These are phyloP conservation scores for Chloranthus sessilifolius DNA, from an alignment of 164 flowering plant species.

Conservation along the genomic window DNA sequence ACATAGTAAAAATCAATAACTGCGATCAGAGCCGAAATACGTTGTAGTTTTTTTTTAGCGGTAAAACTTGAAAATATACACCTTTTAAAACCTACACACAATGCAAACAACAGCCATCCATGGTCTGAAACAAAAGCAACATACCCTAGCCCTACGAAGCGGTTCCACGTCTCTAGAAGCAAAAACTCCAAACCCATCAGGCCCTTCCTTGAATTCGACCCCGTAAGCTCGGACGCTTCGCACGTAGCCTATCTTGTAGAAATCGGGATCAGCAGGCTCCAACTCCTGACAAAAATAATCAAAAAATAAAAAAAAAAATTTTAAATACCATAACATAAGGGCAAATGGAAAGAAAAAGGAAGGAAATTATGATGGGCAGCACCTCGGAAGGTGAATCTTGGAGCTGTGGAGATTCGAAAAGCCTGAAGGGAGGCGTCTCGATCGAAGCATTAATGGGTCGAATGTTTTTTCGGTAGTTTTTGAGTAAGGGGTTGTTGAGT, in stretches of 20 bases:
- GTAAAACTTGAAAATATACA: too few species aligned
- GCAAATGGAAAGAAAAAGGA: not conserved
- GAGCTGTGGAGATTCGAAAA: conserved; percentile 13
- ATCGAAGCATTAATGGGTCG: conserved; percentile 11
- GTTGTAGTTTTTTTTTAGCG: too few species aligned
- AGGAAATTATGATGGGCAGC: not conserved
- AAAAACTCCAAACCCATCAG: conserved; percentile 92
- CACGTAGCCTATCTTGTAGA: conserved; percentile 84
- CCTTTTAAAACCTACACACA: too few species aligned
- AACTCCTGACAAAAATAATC: conserved; percentile 27
- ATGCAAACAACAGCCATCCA: too few species aligned
- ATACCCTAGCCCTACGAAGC: conserved; percentile 78
- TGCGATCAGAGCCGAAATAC: too few species aligned
- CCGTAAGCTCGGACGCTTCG: conserved; percentile 87
- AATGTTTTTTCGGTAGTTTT: not conserved
- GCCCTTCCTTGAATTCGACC: conserved; percentile 88
- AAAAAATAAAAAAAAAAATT: not conserved
- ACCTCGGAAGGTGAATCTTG: conserved; percentile 24
- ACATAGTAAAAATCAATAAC: too few species aligned
- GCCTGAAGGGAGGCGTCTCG: conserved; percentile 18
- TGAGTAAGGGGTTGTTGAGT: conserved; percentile 1
- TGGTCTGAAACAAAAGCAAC: conserved; percentile 4
- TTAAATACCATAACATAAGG: not conserved
- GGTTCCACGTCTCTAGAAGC: conserved; percentile 91
- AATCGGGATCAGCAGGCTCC: conserved; percentile 93